Evolutionary conservation across 1,284 basidiomycete species (phyloP).

Genomic region (Apiotrichum sp.): DNA sequence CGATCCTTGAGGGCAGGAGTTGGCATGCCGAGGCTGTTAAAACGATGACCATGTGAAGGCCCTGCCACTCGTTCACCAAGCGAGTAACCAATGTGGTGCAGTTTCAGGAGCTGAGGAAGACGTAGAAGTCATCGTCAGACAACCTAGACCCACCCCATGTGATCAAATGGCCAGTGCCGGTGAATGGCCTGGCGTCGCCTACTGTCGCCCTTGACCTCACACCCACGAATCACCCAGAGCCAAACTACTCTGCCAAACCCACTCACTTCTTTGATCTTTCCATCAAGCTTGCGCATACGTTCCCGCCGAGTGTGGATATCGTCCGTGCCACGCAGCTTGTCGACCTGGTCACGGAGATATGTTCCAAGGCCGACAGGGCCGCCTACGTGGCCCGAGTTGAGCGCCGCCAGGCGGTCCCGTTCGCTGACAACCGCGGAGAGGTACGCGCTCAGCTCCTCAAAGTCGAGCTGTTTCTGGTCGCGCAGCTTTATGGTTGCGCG

Average conservation of each 20-base stretch:
- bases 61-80: too few relatives aligned
- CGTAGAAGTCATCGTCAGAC: too few relatives aligned
- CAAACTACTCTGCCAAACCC: background rate
- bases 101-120: too few relatives aligned
- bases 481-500: constrained; percentile 85
- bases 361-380: constrained; percentile 66
- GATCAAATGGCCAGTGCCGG: too few relatives aligned
- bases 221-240: too few relatives aligned
- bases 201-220: too few relatives aligned
- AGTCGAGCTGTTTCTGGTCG: constrained; percentile 98
- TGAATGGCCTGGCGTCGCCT: too few relatives aligned
- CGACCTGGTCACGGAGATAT: constrained; percentile 90
- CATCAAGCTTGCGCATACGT: constrained; percentile 84
- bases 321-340: constrained; percentile 83
- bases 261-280: constrained; percentile 86
- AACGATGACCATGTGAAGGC: too few relatives aligned
- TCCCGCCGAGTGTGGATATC: constrained; percentile 81
- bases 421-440: constrained; percentile 83
- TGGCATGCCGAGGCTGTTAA: too few relatives aligned
- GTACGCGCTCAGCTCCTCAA: constrained; percentile 95
- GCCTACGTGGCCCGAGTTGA: constrained; percentile 55
- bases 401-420: constrained; percentile 80
- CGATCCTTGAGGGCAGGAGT: too few relatives aligned
- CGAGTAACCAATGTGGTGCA: too few relatives aligned
- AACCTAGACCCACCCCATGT: too few relatives aligned